A percentile compares a stretch with the other conserved stretches of the same genome.
Evolutionary conservation across 2,329 filamentous ascomycete species (phyloP).

Genomic region (Aspergillus sp.): DNA sequence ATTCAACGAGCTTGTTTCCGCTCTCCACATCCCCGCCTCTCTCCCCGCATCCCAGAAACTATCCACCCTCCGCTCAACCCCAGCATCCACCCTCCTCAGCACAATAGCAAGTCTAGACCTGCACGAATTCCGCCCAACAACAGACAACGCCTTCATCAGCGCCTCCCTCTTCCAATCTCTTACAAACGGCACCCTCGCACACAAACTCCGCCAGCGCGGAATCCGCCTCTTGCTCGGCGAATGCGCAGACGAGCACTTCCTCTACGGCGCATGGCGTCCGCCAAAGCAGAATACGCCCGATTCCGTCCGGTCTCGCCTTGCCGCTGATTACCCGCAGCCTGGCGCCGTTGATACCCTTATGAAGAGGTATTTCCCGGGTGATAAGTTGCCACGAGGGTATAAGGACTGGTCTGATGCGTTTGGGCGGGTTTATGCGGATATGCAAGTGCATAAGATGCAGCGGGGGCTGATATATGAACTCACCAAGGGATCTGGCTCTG

Average conservation of each 20-base stretch:
- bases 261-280: slow-evolving; percentile 54
- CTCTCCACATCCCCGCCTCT: slow-evolving; percentile 44
- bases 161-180: slow-evolving; percentile 47
- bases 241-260: slow-evolving; percentile 53
- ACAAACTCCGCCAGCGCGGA: slow-evolving; percentile 44
- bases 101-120: slow-evolving; percentile 44
- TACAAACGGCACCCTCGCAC: slow-evolving; percentile 50
- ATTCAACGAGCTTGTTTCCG: slow-evolving; percentile 51
- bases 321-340: slow-evolving; percentile 52
- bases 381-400: slow-evolving; percentile 39
- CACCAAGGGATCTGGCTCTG: slow-evolving; percentile 16
- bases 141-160: slow-evolving; percentile 51
- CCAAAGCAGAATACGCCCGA: slow-evolving; percentile 42
- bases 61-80: slow-evolving; percentile 41
- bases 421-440: slow-evolving; percentile 56
- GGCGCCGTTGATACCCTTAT: slow-evolving; percentile 46
- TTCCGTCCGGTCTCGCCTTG: slow-evolving; percentile 47
- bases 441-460: slow-evolving; percentile 56
- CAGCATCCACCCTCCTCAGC: slow-evolving; percentile 42
- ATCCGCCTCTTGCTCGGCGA: slow-evolving; percentile 58
- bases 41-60: slow-evolving; percentile 49
- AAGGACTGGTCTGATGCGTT: slow-evolving; percentile 54
- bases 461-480: slow-evolving; percentile 52
- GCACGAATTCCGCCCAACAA: slow-evolving; percentile 56
- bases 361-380: slow-evolving; percentile 44